Percentiles rank a stretch among this genome's conserved stretches.
Conservation (phyloP, 2,329 filamentous ascomycete genomes). For the Scedosporium boydii region DNA sequence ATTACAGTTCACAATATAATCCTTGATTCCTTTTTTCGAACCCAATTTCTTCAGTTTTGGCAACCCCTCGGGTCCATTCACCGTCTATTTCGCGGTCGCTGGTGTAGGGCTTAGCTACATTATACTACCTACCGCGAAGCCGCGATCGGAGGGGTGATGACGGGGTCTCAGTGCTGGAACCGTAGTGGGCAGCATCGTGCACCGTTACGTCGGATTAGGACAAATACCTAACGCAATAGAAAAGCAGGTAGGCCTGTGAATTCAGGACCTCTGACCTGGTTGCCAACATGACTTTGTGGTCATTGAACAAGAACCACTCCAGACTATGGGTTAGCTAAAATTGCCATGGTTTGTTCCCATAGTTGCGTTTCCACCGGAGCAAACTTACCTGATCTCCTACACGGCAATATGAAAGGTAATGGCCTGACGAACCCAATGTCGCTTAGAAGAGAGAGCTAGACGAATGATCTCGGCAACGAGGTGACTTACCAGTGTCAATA, state of each 20-base stretch:
- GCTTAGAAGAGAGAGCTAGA: not conserved
- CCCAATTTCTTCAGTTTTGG: too few species aligned
- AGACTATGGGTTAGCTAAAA: not conserved
- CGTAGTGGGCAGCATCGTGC: not conserved
- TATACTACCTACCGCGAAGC: too few species aligned
- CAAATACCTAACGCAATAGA: conserved; percentile 65
- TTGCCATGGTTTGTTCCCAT: too few species aligned
- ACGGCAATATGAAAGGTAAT: conserved; percentile 82
- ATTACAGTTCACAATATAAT: too few species aligned
- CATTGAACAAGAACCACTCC: conserved; percentile 87
- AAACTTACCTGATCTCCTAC: conserved; percentile 55
- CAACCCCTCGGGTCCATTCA: too few species aligned
- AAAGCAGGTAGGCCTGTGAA: conserved; percentile 82
- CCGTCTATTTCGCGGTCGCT: too few species aligned
- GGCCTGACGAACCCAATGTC: conserved; percentile 31
- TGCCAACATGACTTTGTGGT: conserved; percentile 81
- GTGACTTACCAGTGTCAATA: conserved; percentile 83
- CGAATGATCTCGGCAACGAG: not conserved
- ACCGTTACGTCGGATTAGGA: conserved; percentile 22
- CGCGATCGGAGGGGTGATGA: too few species aligned
- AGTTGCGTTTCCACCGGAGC: conserved; percentile 20
- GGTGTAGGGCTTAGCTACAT: too few species aligned
- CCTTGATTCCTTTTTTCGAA: too few species aligned
- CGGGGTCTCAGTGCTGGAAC: not conserved
- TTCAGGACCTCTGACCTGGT: conserved; percentile 75